Evolutionary conservation across 495 filamentous ascomycete genomes (phyloP).

Genomic region (Stereocaulon alpinum): DNA sequence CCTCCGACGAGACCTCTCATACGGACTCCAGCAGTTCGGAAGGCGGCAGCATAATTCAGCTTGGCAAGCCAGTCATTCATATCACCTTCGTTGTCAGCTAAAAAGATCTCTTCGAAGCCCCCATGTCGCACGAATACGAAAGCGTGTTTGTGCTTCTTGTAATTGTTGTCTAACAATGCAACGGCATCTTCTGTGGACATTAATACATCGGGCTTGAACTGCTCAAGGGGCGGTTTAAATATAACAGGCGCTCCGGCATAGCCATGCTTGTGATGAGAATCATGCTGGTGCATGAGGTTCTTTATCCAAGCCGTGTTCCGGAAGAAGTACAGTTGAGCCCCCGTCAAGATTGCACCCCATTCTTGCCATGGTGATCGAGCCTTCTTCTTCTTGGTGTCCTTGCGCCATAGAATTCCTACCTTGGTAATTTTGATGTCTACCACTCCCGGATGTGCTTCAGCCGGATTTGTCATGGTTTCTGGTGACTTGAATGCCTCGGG

Average conservation of each 20-base stretch:
- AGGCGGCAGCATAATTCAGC: constrained; percentile 91
- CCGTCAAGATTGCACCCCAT: constrained; percentile 92
- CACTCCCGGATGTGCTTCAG: constrained; percentile 81
- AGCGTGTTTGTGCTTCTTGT: constrained; percentile 94
- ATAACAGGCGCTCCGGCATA: constrained; percentile 59
- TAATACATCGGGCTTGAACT: constrained; percentile 85
- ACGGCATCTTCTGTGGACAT: constrained; percentile 91
- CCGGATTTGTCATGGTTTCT: constrained; percentile 69
- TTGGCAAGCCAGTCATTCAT: constrained; percentile 97
- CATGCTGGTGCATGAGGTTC: constrained; percentile 74
- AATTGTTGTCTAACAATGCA: constrained; percentile 71
- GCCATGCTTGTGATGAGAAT: constrained; percentile 61
- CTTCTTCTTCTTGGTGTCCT: constrained; percentile 89
- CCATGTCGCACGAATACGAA: constrained; percentile 87
- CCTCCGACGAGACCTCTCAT: constrained; percentile 79
- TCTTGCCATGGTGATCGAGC: constrained; percentile 95
- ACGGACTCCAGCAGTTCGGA: constrained; percentile 82
- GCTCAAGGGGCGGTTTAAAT: constrained; percentile 77
- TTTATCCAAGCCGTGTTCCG: constrained; percentile 89
- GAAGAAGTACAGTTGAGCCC: constrained; percentile 95
- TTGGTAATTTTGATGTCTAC: constrained; percentile 97
- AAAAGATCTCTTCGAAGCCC: constrained; percentile 78
- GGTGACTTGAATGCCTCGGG: constrained; percentile 92
- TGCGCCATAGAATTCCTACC: constrained; percentile 91
- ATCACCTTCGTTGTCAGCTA: constrained; percentile 79